These are phyloP conservation scores for Carnegiea gigantea DNA, from an alignment of 179 eudicot genomes.

Conservation along the genomic window DNA sequence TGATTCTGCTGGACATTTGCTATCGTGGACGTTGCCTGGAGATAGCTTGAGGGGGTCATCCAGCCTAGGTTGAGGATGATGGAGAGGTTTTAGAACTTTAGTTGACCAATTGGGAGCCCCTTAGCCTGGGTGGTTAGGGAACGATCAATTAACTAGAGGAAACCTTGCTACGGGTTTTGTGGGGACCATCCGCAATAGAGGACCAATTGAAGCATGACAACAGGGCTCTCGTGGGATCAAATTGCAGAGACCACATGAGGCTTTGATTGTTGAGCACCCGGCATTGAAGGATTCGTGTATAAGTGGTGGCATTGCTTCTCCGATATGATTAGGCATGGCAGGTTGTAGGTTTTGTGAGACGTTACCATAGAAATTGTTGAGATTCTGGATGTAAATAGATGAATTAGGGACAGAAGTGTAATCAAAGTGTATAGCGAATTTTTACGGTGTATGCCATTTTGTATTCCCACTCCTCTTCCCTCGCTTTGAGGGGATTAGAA, in stretches of 20 bases:
- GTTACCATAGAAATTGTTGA: neutral
- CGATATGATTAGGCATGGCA: neutral
- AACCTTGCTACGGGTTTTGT: constrained; percentile 17
- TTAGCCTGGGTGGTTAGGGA: constrained; percentile 14
- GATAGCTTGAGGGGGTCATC: constrained; percentile 63
- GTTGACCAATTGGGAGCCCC: constrained; percentile 23
- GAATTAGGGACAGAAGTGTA: constrained; percentile 29
- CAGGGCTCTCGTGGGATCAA: constrained; percentile 36
- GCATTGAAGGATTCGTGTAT: constrained; percentile 4
- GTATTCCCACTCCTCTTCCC: constrained; percentile 11
- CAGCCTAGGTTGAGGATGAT: constrained; percentile 41
- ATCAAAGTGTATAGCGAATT: constrained; percentile 30
- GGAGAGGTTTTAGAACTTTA: neutral
- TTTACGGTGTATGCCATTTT: neutral
- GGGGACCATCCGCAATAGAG: constrained; percentile 17
- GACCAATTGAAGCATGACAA: constrained; percentile 28
- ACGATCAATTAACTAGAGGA: constrained; percentile 13
- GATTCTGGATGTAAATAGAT: constrained; percentile 35
- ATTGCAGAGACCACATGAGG: constrained; percentile 12
- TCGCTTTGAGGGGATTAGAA: constrained; percentile 18
- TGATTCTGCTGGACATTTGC: constrained; percentile 76
- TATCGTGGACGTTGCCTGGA: constrained; percentile 90
- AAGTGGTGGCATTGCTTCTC: constrained; percentile 14
- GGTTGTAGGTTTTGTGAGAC: constrained; percentile 22
- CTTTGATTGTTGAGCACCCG: constrained; percentile 9